phyloP scores from a whole-genome alignment of 1,284 basidiomycete species.

The Malassezia dermatis region DNA sequence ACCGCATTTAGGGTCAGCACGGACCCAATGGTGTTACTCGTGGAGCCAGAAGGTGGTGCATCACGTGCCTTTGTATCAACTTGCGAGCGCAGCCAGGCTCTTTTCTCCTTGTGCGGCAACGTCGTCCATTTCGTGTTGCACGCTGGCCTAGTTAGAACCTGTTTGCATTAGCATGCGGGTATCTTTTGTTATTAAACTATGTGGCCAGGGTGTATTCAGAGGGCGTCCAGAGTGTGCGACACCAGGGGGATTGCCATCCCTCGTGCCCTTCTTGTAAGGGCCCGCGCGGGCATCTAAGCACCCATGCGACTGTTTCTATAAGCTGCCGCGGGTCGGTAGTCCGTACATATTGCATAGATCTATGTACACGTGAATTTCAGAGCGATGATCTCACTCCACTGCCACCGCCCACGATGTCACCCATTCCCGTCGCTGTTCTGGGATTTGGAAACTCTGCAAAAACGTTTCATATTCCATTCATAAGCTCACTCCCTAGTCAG shows the following conservation, averaged over 20 bases:
- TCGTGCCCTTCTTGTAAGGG: constrained; percentile 10
- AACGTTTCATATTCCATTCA: constrained; percentile 42
- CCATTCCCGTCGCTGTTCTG: constrained; percentile 36
- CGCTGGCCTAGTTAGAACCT: neutral
- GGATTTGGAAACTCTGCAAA: constrained; percentile 38
- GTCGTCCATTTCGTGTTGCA: constrained; percentile 20
- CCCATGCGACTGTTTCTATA: constrained; percentile 9
- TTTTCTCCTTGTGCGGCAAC: constrained; percentile 18
- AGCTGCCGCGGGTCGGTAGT: constrained; percentile 16
- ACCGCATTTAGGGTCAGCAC: neutral
- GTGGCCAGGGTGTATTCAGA: constrained; percentile 13
- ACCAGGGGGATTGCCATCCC: constrained; percentile 18
- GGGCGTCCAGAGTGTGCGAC: constrained; percentile 18
- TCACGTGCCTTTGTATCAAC: constrained; percentile 7
- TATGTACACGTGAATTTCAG: neutral
- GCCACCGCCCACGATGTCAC: constrained; percentile 5
- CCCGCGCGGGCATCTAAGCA: constrained; percentile 20
- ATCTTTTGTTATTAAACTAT: neutral
- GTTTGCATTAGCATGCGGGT: neutral
- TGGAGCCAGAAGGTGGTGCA: neutral
- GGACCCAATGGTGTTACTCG: neutral
- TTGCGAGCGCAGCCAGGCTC: neutral
- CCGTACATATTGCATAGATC: constrained; percentile 7
- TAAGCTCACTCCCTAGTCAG: constrained; percentile 28
- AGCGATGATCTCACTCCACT: neutral